Evolutionary conservation across 2,329 filamentous ascomycete species (phyloP), one percentile per base, ranked within the genome.

Genomic region (Aspergillus fumigatiaffinis): DNA sequence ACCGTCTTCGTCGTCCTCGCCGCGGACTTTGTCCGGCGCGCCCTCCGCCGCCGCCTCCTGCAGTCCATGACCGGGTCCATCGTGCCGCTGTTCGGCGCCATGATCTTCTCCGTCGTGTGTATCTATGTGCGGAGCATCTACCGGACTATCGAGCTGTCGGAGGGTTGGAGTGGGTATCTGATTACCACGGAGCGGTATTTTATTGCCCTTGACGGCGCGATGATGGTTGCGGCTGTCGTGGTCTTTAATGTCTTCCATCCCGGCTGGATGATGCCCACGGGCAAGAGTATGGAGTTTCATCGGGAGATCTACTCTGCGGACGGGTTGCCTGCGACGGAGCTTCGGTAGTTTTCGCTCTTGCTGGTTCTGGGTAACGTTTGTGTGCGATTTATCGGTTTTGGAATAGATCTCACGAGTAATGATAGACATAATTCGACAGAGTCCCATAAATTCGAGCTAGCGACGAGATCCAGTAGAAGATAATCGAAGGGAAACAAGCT

Each of bases 171-270:
- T 5, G 80, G 80, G 0, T 79, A 78, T 47, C 65, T 82, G 50
- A 82, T 82, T 54, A 79, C 77, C n/a, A 77, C 77, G 4, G 75
- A 83, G 63, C 65, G 66, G 9, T 82, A 76, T 56, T 82, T 83
- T 57, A 74, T 82, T 57, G 78, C 71, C 4, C 69, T 83, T 2
- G 80, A 83, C 59, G 80, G 77, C 2, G 71, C 73, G 2, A 76
- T 80, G 66, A 82, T 83, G 76, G 69, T 78, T 10, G 54, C 77
- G 53, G 76, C 78, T 4, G 78, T 81, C n/a, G 66, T 41, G 0
- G 63, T 80, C 9, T 80, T 80, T 57, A 74, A 79, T 50, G 44
- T 77, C 10, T 58, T 80, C 17, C 78, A 82, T 51, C 79, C 79
- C 2, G 75, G 71, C 3, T 75, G 72, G 69, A 59, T 76, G 49